Base-by-base conservation (phyloP, 345 rosid genomes). In the Crucihimalaya himalaica region DNA sequence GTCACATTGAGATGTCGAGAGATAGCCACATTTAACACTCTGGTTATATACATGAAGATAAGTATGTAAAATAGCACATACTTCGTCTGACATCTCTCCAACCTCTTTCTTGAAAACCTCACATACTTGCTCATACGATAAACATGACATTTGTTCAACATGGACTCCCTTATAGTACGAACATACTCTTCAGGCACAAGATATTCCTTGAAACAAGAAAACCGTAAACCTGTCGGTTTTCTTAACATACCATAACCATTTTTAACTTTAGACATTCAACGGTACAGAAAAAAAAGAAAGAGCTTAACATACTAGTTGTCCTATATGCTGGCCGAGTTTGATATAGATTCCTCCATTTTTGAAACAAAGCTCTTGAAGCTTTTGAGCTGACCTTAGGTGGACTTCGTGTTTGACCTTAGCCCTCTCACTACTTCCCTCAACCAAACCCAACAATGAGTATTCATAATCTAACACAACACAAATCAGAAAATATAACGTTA, bases 311-410 rank as follows among this genome's bases (percentile, higher is more conserved):
- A 95, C 98, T 85, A 89, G 73, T 80, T 95, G 94, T 29, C 97
- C 98, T 27, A 92, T 79, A 76, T 90, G 96, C 81, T 95, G 97
- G 23, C 99, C 97, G n/a, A 92, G 96, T 85, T 95, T 92, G 71
- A 92, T 90, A 78, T 92, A 90, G 62, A 95, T 85, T 70, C 98
- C 99, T 75, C 97, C 98, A 79, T 95, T 92, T 78, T 61, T 86
- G 74, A 92, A 95, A 83, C 96, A 96, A 14, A 90, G 84, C 50
- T 92, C 94, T 77, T 88, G 96, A 76, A 92, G 98, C 87, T 92
- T 92, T 5, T 40, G 82, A 0, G 99, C 98, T 7, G 98, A 95
- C 76, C 98, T 85, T 54, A 88, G 83, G 77, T 95, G 98, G 78
- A 96, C 99, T 82, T 92, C 96, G 68, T 90, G 96, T 73, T 89